Evolutionary conservation across 257 asterid species (phyloP), one percentile per base, ranked within the genome.

Genomic region (Nicotiana obtusifolia): DNA sequence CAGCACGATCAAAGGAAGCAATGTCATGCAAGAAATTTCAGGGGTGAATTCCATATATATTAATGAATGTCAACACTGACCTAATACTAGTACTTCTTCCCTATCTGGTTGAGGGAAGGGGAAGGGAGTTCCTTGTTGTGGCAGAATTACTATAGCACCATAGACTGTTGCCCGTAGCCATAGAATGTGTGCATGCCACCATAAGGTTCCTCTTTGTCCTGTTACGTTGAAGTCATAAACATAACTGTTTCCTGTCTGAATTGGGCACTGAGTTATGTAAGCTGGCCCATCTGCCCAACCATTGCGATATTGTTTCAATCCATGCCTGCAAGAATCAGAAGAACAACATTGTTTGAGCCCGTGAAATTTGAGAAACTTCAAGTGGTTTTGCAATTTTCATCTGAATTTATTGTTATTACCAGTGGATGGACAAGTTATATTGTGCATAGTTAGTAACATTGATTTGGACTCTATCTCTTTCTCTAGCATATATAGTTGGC

Each of bases 211-310:
- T 86, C 92, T 85, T 82, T 91, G 96, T 41, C 90, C 94, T 28
- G 93, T 90, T 31, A 91, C 88, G 75, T 90, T 91, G 84, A 91
- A 90, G 67, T 88, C 92, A 61, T 91, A 89, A 16, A 87, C 90
- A 17, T 88, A 90, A 84, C 84, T 90, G 54, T 61, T 85, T 17
- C 94, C 92, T 0, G 91, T 87, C 83, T 86, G 87, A 52, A 90
- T 88, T 22, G 96, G 96, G 82, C 96, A 91, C 16, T 91, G 96
- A 3, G 96, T 90, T 73, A 91, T 88, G 81, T 90, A 90, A 11
- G 93, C 93, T 6, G 92, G 93, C 13, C 92, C 95, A 5, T 91
- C 94, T 10, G 90, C 94, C 96, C 96, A 91, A 2, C 94, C 94
- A 14, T 89, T 91, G 3, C 96, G 84, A 37, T 87, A 90, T 56